A percentile compares a stretch with the other conserved stretches of the same genome.
phyloP scores from a whole-genome alignment of 1,284 basidiomycete species.

The Boletus mariae region DNA sequence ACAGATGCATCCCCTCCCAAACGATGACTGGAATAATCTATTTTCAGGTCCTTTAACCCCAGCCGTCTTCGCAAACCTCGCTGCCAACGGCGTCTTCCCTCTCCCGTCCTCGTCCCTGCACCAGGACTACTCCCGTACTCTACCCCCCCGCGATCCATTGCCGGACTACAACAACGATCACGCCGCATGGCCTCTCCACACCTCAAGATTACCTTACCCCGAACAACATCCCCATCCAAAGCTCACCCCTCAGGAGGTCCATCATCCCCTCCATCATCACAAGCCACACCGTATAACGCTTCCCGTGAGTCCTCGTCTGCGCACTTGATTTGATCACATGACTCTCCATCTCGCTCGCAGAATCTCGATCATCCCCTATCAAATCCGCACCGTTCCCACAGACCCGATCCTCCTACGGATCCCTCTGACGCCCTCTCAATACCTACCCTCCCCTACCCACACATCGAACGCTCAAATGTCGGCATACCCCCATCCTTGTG shows the following conservation, averaged over 20 bases:
- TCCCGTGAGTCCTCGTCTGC: conserved; percentile 11
- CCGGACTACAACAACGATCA: conserved; percentile 22
- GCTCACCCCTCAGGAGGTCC: conserved; percentile 6
- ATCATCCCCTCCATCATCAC: conserved; percentile 7
- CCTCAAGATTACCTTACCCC: conserved; percentile 8
- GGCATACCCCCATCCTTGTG: conserved; percentile 71
- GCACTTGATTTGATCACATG: background rate
- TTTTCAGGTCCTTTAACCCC: conserved; percentile 59
- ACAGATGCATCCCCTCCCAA: conserved; percentile 32
- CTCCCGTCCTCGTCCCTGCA: conserved; percentile 16
- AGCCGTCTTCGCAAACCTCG: conserved; percentile 53
- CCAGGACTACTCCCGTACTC: conserved; percentile 17
- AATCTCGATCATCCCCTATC: conserved; percentile 20
- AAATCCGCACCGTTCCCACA: conserved; percentile 9
- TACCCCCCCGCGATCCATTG: conserved; percentile 15
- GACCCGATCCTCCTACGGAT: conserved; percentile 14
- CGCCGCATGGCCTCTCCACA: conserved; percentile 18
- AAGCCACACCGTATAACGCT: conserved; percentile 16
- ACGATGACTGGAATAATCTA: conserved; percentile 51
- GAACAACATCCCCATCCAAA: conserved; percentile 19
- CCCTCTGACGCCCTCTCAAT: conserved; percentile 7
- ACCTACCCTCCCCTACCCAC: conserved; percentile 28
- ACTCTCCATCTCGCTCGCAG: conserved; percentile 17
- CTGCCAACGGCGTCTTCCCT: conserved; percentile 53
- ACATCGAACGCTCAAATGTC: conserved; percentile 49